These are phyloP conservation scores for Anaeromyces robustus DNA, from an alignment of 192 early-diverging fungal species.

Conservation along the genomic window DNA sequence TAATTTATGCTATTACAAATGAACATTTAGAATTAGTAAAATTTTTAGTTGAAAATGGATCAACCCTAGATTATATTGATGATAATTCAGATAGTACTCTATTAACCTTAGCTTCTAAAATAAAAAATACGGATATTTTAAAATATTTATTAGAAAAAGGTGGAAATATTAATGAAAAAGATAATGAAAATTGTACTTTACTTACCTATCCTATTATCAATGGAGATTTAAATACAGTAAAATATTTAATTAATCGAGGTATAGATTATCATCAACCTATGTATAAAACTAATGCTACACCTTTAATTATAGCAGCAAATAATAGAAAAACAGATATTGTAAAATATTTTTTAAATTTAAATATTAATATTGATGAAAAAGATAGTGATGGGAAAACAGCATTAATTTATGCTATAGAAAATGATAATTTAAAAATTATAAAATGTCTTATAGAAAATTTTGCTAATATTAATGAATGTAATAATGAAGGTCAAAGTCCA, in stretches of 20 bases:
- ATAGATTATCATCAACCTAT: neutral
- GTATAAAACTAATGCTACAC: neutral
- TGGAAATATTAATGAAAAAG: neutral
- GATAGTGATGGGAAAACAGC: neutral
- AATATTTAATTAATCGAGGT: neutral
- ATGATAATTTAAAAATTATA: neutral
- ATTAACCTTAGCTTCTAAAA: neutral
- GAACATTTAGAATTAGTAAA: neutral
- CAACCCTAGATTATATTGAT: neutral
- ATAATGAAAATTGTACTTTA: neutral
- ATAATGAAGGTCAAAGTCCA: neutral
- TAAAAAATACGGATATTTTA: neutral
- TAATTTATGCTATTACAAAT: neutral
- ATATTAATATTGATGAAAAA: neutral
- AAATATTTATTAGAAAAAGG: neutral
- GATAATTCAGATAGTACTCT: neutral
- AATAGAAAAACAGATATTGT: neutral
- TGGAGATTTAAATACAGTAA: neutral
- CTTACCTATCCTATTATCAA: neutral
- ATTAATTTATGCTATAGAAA: neutral
- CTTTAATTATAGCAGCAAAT: neutral
- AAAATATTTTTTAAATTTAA: neutral
- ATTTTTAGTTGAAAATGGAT: neutral
- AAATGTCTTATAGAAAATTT: neutral
- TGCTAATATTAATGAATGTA: neutral